phyloP scores from a whole-genome alignment of 495 filamentous ascomycete genomes.

The Parmelia sp. region DNA sequence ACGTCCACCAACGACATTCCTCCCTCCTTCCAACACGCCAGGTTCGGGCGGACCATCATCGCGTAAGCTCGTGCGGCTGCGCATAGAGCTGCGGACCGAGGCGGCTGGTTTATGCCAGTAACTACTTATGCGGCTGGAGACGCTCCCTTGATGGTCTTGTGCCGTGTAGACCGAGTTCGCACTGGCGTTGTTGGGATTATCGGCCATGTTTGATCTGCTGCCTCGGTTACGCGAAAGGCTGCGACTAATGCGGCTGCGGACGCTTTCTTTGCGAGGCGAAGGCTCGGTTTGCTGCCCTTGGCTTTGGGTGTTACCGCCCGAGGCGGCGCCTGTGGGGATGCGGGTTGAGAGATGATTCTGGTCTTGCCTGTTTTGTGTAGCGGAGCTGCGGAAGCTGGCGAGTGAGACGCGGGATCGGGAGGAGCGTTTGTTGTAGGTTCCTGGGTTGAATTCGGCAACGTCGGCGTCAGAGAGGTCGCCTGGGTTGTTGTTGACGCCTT shows the following conservation, averaged over 20 bases:
- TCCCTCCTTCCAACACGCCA: constrained; percentile 42
- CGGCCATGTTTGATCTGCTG: background rate
- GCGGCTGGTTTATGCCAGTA: constrained; percentile 5
- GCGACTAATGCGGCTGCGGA: constrained; percentile 20
- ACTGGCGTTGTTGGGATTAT: background rate
- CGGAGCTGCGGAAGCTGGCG: constrained; percentile 75
- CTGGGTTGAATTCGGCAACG: constrained; percentile 84
- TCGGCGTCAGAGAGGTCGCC: constrained; percentile 64
- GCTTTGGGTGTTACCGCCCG: constrained; percentile 5
- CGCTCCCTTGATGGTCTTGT: constrained; percentile 9
- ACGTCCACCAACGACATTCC: constrained; percentile 27
- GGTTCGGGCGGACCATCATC: constrained; percentile 27
- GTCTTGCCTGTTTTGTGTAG: constrained; percentile 44
- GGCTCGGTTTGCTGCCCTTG: constrained; percentile 11
- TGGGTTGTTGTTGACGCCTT: constrained; percentile 32
- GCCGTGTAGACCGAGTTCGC: background rate
- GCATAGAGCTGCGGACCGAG: constrained; percentile 23
- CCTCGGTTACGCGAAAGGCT: constrained; percentile 21
- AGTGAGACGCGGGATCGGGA: constrained; percentile 61
- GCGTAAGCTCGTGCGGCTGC: constrained; percentile 24
- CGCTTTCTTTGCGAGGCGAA: constrained; percentile 1
- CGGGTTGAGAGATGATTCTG: constrained; percentile 12
- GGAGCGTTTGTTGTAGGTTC: constrained; percentile 44
- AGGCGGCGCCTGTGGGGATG: constrained; percentile 7
- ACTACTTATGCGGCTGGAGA: constrained; percentile 15